Percentiles rank a stretch among this genome's conserved stretches.
Conservation (phyloP, 2,329 filamentous ascomycete species). For the Fusarium nisikadoi region DNA sequence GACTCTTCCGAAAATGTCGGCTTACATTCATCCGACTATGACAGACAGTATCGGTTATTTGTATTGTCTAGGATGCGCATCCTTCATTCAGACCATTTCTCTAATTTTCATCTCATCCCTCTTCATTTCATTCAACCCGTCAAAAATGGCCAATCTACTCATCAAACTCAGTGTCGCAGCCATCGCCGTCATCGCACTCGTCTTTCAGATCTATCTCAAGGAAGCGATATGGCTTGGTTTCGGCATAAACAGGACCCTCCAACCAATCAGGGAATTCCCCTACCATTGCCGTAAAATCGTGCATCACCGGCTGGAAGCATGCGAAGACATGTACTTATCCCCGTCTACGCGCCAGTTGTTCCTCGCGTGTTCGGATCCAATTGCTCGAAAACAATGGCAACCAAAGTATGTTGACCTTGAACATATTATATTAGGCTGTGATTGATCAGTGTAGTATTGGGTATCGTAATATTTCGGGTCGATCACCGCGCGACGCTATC, state of each 20-base stretch:
- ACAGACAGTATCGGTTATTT: background rate
- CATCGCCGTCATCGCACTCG: conserved; percentile 13
- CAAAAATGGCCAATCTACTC: conserved; percentile 3
- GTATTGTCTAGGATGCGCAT: background rate
- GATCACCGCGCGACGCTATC: conserved; percentile 47
- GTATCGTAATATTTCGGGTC: conserved; percentile 42
- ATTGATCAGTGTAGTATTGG: conserved; percentile 13
- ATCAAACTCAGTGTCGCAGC: conserved; percentile 32
- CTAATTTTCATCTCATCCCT: too few relatives aligned
- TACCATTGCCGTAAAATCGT: conserved; percentile 41
- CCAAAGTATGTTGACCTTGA: conserved; percentile 23
- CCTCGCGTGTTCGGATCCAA: conserved; percentile 39
- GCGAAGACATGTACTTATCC: conserved; percentile 44
- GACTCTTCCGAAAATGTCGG: background rate
- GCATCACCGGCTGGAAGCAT: conserved; percentile 32
- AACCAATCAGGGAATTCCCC: conserved; percentile 39
- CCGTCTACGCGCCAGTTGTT: conserved; percentile 38
- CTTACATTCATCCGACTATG: background rate
- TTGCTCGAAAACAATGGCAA: conserved; percentile 28
- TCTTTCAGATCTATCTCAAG: conserved; percentile 42
- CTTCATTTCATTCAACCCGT: too few relatives aligned
- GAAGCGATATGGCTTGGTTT: conserved; percentile 36
- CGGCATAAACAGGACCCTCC: conserved; percentile 32
- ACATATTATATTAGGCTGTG: background rate
- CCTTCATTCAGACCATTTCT: background rate